A percentile compares a stretch with the other conserved stretches of the same genome.
phyloP scores from a whole-genome alignment of 1,284 basidiomycete genomes.

The Erythrobasidium hasegawianum region DNA sequence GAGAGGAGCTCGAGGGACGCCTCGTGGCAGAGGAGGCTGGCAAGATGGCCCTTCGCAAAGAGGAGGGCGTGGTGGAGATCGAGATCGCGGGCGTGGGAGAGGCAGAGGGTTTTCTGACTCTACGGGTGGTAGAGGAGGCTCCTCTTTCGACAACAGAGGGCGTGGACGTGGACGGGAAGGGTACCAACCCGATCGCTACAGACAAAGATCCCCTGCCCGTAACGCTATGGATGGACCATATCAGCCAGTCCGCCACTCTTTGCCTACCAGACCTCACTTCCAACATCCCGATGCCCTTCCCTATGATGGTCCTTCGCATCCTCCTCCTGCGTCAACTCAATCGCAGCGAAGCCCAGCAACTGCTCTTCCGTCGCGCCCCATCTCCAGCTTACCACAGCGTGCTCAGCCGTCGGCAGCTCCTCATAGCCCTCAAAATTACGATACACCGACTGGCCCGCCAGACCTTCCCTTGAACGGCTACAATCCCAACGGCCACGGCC shows the following conservation, averaged over 20 bases:
- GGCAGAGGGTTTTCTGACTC: not conserved
- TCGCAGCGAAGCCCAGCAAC: constrained; percentile 4
- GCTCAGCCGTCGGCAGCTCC: no score
- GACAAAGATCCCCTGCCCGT: not conserved
- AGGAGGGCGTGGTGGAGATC: not conserved
- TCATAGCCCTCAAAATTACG: no score
- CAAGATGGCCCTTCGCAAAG: constrained; percentile 3
- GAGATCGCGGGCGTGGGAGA: constrained; percentile 23
- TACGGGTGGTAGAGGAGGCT: not conserved
- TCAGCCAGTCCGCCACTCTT: not conserved
- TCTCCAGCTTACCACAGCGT: not conserved
- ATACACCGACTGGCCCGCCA: no score
- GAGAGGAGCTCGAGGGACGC: constrained; percentile 2
- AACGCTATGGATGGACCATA: not conserved
- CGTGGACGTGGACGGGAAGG: not conserved
- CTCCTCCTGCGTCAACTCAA: not conserved
- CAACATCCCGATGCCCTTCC: constrained; percentile 34
- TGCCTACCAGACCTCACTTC: constrained; percentile 18
- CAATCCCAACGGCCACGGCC: no score
- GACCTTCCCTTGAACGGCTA: no score
- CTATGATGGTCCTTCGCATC: constrained; percentile 14
- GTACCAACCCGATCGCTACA: not conserved
- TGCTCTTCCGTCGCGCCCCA: constrained; percentile 1
- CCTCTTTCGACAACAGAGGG: not conserved
- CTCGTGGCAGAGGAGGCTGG: constrained; percentile 8